Base-by-base conservation (phyloP, 768 basidiomycete species). In the Arthromyces matolae region DNA sequence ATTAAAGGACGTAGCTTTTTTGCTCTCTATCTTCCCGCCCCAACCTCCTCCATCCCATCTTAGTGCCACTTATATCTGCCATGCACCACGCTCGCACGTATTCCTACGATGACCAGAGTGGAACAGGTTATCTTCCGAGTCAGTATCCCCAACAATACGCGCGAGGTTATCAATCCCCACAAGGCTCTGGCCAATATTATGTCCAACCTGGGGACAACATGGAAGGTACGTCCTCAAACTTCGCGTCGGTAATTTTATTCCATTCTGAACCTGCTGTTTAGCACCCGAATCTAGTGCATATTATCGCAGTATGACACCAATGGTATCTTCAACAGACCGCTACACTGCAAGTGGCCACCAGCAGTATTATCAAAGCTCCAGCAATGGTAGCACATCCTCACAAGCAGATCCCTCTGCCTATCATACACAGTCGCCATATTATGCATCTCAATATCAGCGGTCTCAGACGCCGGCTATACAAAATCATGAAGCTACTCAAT, bases 81-180 rank as follows among this genome's bases (percentile, higher is more conserved):
- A 73, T 73, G 72, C 67, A 75, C 44, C 67, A 72, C 50, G 56
- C 68, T 51, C 75, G 72, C 39, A 57, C 67, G 33, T 76, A 72
- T 56, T 51, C 71, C 24, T 77, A 72, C 53, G 73, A 73, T 41
- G 69, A 70, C 50, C 63, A 63, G 50, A 59, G 48, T 42, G 58
- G 57, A 23, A 55, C 56, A 32, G 69, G 68, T 49, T 31, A 64
- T 16, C 49, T 58, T 20, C 63, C 64, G 47, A 53, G 53, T 33
- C 64, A 69, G 44, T 71, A 66, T 56, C 32, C 62, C 39, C 53
- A 36, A 19, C 50, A 45, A 42, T 58, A 54, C 35, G 39, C 51
- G 34, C 48, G 58, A 51, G 59, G 56, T 5, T 70, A 71, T 59
- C 61, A 61, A 42, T 54, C 64, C 34, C 63, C 69, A 31, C 67